These are phyloP conservation scores for Vitis rupestris DNA, from an alignment of 164 flowering plant species.

Conservation along the genomic window DNA sequence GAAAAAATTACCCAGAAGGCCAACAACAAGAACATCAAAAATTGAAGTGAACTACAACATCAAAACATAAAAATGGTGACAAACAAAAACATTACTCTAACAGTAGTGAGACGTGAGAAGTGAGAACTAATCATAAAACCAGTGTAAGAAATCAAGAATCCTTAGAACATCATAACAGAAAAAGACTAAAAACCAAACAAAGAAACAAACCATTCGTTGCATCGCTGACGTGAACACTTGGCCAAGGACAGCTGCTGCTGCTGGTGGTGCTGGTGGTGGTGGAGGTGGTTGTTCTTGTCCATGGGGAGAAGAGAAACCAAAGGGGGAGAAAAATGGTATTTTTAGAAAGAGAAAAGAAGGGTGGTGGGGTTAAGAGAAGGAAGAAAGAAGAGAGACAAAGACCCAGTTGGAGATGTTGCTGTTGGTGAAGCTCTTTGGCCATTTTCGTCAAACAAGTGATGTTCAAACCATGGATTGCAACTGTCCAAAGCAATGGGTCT, in stretches of 20 bases:
- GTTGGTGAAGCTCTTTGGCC: conserved; percentile 34
- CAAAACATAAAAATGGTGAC: neutral
- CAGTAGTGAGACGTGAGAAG: neutral
- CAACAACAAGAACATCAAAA: neutral
- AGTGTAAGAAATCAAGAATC: neutral
- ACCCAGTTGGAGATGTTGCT: conserved; percentile 32
- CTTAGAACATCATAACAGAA: neutral
- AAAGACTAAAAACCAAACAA: neutral
- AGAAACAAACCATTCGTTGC: conserved; percentile 59
- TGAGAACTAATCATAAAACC: neutral
- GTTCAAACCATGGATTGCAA: conserved; percentile 40
- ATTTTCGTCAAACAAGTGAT: conserved; percentile 52
- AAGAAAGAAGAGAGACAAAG: conserved; percentile 22
- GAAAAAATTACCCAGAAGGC: neutral
- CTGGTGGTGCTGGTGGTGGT: conserved; percentile 19
- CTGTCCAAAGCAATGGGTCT: conserved; percentile 44
- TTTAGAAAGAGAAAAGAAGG: conserved; percentile 3
- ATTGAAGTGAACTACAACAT: neutral
- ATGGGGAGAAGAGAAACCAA: conserved; percentile 21
- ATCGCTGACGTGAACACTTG: conserved; percentile 54
- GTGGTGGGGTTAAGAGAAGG: conserved; percentile 1
- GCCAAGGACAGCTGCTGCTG: conserved; percentile 47
- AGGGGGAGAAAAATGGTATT: neutral
- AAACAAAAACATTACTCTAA: neutral
- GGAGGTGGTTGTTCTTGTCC: conserved; percentile 32